Evolutionary conservation across 2,329 filamentous ascomycete species (phyloP), one percentile per base, ranked within the genome.

Genomic region (Meredithiella fracta): DNA sequence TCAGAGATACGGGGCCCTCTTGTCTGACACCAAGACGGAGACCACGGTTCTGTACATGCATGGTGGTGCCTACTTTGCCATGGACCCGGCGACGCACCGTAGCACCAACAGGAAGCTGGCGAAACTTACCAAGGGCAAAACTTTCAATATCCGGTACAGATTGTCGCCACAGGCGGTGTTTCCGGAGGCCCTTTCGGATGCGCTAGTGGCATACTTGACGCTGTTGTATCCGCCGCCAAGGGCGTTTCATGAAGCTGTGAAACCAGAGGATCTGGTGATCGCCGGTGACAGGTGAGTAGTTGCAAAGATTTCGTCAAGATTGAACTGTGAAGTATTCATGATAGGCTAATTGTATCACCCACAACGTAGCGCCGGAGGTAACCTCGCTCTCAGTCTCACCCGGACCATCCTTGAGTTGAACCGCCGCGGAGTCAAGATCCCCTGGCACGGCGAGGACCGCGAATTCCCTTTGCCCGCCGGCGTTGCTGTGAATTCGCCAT

Each of bases 81-180:
- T 83, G 63, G 86, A 90, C 62, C 85, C 86, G 15, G 67, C 74
- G 1, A 81, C 79, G 0, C 82, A 88, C 63, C 77, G 86, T 2
- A 65, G 70, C 0, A 67, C 75, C 0, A 74, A 73, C 17, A 77
- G 76, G 58, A 77, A 74, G 53, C 69, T 91, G 14, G 83, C 85
- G 22, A 80, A 82, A 63, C 65, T 81, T 57, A 83, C 78, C 0
- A 76, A 77, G 23, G 85, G 85, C 1, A 74, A 83, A 5, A 80
- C 80, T 40, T 85, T 86, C 68, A 82, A 77, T 29, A 80, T 90
- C 3, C 76, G 84, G 2, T 91, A 91, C 67, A 75, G 86, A 4
- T 74, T 92, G 2, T 78, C 84, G 11, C 86, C 86, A 0, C 82
- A 89, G 64, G 69, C 82, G 59, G 78, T 85, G 0, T 92, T 92